Evolutionary conservation across 1,284 basidiomycete genomes (phyloP), one percentile per base, ranked within the genome.

Genomic region (Sanguinoderma infundibulare): DNA sequence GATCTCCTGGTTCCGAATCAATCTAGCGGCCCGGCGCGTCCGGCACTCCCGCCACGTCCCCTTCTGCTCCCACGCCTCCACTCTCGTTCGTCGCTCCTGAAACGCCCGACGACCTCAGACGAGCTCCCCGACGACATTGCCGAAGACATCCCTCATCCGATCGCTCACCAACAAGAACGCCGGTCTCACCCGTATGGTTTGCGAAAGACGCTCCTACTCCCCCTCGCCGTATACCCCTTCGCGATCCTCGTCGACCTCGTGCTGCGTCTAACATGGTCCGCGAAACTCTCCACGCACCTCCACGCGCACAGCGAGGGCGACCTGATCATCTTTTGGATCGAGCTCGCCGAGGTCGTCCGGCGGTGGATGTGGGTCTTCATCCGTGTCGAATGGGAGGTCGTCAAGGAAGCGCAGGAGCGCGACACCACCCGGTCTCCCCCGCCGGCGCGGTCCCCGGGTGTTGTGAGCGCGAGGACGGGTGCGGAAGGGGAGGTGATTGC

Each of bases 361-460:
- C 78, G 98, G 67, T 98, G 95, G 92, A 85, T 97, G 77, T 99
- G 98, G 98, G 93, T 98, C 9, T 97, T 98, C 75, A 78, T 99
- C 67, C 86, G 98, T 20, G 87, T 98, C 28, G 98, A 99, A 76
- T 98, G 96, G 96, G 95, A 98, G 78, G 84, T 89, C 12, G 87
- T 95, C 55, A 92, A 86, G 74, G 70, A 73, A 54, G 36, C 53
- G 47, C 64, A 64, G 50, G 70, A 66, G 30, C 32, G 30, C n/a
- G 32, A 51, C 49, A 20, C 40, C 53, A 60, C 62, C 65, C 65
- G 65, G 58, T 67, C 65, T 42, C 60, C 60, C 53, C 65, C 62
- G 30, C 50, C 53, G 9, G 38, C 15, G 47, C 34, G 54, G 24
- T n/a, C 59, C 22, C 32, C 53, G 32, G 59, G 32, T 20, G 38